Evolutionary conservation across 345 rosid species (phyloP).

Genomic region (Salix arbutifolia): DNA sequence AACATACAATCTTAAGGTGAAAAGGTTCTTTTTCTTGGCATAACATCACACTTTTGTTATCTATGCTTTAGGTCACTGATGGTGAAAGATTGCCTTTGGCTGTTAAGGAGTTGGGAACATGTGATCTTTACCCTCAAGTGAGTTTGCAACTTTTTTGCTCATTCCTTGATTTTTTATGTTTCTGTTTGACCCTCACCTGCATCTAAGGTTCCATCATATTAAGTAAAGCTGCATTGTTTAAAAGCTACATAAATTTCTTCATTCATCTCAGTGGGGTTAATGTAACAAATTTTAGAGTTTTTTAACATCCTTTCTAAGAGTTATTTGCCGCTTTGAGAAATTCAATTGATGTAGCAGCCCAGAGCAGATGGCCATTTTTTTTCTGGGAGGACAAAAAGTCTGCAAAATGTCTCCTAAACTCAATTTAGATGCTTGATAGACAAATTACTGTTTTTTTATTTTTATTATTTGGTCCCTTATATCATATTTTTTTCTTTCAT

Average conservation of each 20-base stretch:
- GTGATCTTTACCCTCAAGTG: slow-evolving; percentile 99
- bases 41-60: slow-evolving; percentile 13
- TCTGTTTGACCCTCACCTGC: background rate
- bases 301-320: background rate
- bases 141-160: slow-evolving; percentile 24
- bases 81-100: slow-evolving; percentile 98
- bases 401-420: background rate
- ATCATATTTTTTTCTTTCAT: background rate
- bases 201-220: background rate
- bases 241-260: background rate
- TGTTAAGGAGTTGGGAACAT: slow-evolving; percentile 97
- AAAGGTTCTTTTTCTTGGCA: slow-evolving; percentile 15
- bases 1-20: background rate
- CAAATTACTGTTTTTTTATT: background rate
- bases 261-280: background rate
- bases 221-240: background rate
- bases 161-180: background rate
- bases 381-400: background rate
- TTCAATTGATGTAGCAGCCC: background rate
- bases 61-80: slow-evolving; percentile 68
- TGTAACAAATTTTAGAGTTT: background rate
- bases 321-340: background rate
- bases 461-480: background rate
- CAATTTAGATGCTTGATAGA: background rate
- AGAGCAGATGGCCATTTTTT: background rate